Evolutionary conservation across 2,329 filamentous ascomycete genomes (phyloP).

Genomic region (Colletotrichum tabaci): DNA sequence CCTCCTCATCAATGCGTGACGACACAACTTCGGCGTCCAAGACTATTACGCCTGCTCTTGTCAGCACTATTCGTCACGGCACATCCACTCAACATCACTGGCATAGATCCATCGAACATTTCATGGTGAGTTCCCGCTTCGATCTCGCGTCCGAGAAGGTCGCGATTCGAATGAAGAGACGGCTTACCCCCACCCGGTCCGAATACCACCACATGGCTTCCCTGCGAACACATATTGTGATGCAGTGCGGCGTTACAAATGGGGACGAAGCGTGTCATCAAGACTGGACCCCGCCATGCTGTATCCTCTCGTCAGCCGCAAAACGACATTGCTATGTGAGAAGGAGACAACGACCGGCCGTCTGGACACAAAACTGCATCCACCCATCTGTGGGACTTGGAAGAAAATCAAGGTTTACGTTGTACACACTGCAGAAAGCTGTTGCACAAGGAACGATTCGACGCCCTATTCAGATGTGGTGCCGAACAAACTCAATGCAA

Average conservation of each 20-base stretch:
- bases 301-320: conserved; percentile 29
- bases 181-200: conserved; percentile 31
- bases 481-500: background rate
- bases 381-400: too few relatives aligned
- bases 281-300: conserved; percentile 20
- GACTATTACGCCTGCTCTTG: background rate
- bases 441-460: background rate
- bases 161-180: conserved; percentile 19
- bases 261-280: background rate
- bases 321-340: background rate
- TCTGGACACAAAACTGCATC: background rate
- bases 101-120: conserved; percentile 24
- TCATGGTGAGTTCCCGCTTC: conserved; percentile 15
- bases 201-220: conserved; percentile 34
- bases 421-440: background rate
- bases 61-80: conserved; percentile 17
- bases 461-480: background rate
- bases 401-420: background rate
- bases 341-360: conserved; percentile 9
- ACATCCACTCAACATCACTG: conserved; percentile 24
- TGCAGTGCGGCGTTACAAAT: conserved; percentile 12
- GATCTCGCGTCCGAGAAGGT: conserved; percentile 10
- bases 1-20: conserved; percentile 24
- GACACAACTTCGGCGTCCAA: conserved; percentile 18
- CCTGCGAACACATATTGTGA: conserved; percentile 26